Evolutionary conservation across 1,284 basidiomycete species (phyloP).

Genomic region (Austroboletus niveus): DNA sequence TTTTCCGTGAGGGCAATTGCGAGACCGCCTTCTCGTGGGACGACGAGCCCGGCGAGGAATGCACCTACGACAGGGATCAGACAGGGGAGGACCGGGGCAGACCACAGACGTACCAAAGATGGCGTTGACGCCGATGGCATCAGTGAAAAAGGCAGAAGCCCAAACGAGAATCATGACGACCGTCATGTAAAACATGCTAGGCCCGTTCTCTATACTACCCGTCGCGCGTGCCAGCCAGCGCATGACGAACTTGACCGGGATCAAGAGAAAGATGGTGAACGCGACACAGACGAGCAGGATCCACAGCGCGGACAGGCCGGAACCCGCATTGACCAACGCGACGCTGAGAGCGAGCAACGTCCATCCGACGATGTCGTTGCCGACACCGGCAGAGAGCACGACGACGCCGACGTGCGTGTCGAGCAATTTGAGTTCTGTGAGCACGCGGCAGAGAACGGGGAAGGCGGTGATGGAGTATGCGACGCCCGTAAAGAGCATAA

Average conservation of each 20-base stretch:
- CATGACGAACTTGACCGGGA: constrained; percentile 64
- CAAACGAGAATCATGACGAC: constrained; percentile 77
- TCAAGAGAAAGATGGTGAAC: constrained; percentile 78
- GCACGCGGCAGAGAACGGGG: constrained; percentile 87
- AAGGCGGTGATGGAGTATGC: constrained; percentile 93
- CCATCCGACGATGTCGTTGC: constrained; percentile 85
- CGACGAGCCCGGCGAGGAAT: constrained; percentile 85
- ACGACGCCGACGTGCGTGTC: constrained; percentile 92
- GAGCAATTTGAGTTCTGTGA: constrained; percentile 80
- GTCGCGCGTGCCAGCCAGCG: constrained; percentile 75
- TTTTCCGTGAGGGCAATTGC: constrained; percentile 77
- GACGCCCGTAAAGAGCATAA: constrained; percentile 92
- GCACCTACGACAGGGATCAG: constrained; percentile 50
- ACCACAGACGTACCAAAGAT: constrained; percentile 63
- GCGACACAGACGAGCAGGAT: constrained; percentile 79
- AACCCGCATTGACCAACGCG: constrained; percentile 83
- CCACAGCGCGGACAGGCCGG: constrained; percentile 75
- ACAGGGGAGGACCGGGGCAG: constrained; percentile 35
- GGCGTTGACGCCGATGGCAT: constrained; percentile 89
- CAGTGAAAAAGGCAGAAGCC: constrained; percentile 88
- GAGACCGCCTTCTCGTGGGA: constrained; percentile 87
- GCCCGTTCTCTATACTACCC: constrained; percentile 78
- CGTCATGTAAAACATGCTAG: constrained; percentile 78
- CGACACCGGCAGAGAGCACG: constrained; percentile 91
- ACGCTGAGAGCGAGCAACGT: constrained; percentile 81